Base-by-base conservation (phyloP, 768 basidiomycete genomes). In the Naganishia vishniacii region DNA sequence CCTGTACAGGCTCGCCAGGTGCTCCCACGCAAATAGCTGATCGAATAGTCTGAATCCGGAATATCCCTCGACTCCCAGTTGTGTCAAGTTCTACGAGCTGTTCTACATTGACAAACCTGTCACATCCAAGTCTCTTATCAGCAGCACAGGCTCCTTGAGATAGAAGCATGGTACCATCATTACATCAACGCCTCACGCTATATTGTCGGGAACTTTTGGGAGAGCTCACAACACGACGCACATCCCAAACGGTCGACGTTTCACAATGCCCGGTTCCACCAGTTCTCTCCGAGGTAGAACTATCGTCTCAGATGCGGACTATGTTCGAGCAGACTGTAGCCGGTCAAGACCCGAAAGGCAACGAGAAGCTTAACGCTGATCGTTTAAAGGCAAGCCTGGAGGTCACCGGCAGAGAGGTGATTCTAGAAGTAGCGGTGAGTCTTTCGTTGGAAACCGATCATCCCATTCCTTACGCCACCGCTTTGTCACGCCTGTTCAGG, bases 241-340 rank as follows among this genome's bases (percentile, higher is more conserved):
- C 53, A 23, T n/a, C 53, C 4, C 18, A 37, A 26, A 34, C 53
- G n/a, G 16, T 20, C 20, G 37, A 37, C 34, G 32, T 56, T 4
- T 40, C 53, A 29, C 49, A 51, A 34, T 56, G 53, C 23, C 53
- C 53, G 8, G 40, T 56, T 34, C 11, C 23, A 29, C 53, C 53
- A 26, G 9, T 40, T 3, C 18, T 37, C 16, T 4, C 53, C n/a
- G 53, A 56, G 18, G 32, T 40, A 11, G 53, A 56, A 34, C 34
- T 56, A 34, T 37, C 20, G 18, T 56, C 53, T 16, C 53, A 40
- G 37, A n/a, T 56, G 11, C 32, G 53, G 40, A 18, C 34, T n/a
- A 40, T 56, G 23, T 20, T 20, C 18, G 23, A 23, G 1, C 3
- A 41, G 25, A 40, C 2, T 6, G 20, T 1, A 40, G 13, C 37